Evolutionary conservation across 805 yeast genomes (phyloP).

Genomic region (Saccharomycopsis fermentans): DNA sequence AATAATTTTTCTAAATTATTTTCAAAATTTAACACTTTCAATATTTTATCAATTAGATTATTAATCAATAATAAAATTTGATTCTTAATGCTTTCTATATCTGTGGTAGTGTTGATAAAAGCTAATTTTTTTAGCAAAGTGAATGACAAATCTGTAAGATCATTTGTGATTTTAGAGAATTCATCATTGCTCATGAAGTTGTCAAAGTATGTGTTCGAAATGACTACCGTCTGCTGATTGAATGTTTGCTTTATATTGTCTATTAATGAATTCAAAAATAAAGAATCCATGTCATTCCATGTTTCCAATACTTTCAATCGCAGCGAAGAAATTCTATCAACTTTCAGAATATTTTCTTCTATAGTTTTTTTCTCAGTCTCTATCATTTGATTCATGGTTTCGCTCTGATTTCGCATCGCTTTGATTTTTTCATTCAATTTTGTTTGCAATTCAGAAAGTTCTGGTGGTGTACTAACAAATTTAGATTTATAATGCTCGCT

Average conservation of each 20-base stretch:
- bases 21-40: slow-evolving; percentile 17
- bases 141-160: slow-evolving; percentile 18
- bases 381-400: slow-evolving; percentile 41
- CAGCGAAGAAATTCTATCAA: slow-evolving; percentile 36
- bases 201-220: slow-evolving; percentile 26
- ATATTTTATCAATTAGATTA: slow-evolving; percentile 7
- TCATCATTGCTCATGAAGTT: slow-evolving; percentile 25
- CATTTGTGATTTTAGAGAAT: slow-evolving; percentile 36
- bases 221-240: slow-evolving; percentile 44
- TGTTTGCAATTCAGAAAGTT: slow-evolving; percentile 21
- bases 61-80: slow-evolving; percentile 13
- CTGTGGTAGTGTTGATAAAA: slow-evolving; percentile 14
- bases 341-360: slow-evolving; percentile 39
- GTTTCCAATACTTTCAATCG: slow-evolving; percentile 42
- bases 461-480: slow-evolving; percentile 21
- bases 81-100: slow-evolving; percentile 13
- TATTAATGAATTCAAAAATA: slow-evolving; percentile 32
- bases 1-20: slow-evolving; percentile 3
- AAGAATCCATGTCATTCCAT: slow-evolving; percentile 42
- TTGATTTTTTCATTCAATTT: slow-evolving; percentile 28
- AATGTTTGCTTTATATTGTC: slow-evolving; percentile 36
- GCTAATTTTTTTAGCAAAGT: slow-evolving; percentile 19
- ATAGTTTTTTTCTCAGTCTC: slow-evolving; percentile 36
- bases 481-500: slow-evolving; percentile 18
- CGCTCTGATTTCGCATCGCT: slow-evolving; percentile 36